Percentiles rank a stretch among this genome's conserved stretches.
Conservation (phyloP, 1,139 yeast genomes). For the Kodamaea arcana region DNA sequence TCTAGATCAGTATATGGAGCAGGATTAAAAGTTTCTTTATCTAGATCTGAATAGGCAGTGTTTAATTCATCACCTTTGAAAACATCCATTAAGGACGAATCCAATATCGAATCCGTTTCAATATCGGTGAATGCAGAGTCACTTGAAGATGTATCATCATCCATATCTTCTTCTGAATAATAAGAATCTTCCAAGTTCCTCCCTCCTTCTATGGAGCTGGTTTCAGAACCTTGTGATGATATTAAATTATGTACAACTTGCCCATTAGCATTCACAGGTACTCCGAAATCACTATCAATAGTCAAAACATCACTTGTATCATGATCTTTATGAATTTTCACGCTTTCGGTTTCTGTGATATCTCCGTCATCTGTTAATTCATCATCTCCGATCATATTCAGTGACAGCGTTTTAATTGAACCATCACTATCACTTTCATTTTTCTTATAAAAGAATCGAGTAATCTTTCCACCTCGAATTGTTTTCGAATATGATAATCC, state of each 20-base stretch:
- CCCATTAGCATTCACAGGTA: conserved; percentile 20
- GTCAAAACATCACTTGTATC: conserved; percentile 19
- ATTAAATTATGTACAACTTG: conserved; percentile 14
- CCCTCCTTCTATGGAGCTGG: not conserved
- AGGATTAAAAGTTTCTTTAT: not conserved
- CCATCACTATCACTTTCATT: conserved; percentile 18
- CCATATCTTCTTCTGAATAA: conserved; percentile 6
- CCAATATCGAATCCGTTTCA: conserved; percentile 37
- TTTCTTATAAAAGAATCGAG: conserved; percentile 19
- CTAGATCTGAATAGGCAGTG: no score
- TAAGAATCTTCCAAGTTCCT: conserved; percentile 1
- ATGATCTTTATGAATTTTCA: conserved; percentile 3
- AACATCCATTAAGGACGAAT: conserved; percentile 23
- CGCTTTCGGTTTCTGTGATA: conserved; percentile 11
- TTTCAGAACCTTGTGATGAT: not conserved
- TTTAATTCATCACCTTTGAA: conserved; percentile 5
- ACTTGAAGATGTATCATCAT: conserved; percentile 26
- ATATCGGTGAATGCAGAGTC: conserved; percentile 47
- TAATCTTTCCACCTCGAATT: conserved; percentile 15
- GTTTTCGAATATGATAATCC: conserved; percentile 15
- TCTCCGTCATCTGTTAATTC: conserved; percentile 14
- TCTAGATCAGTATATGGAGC: not conserved
- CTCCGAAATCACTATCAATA: conserved; percentile 34
- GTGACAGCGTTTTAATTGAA: conserved; percentile 12
- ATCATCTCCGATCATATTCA: conserved; percentile 2